A percentile compares a stretch with the other conserved stretches of the same genome.
These are phyloP conservation scores for Coniella vitis DNA, from an alignment of 2,329 filamentous ascomycete species.

Conservation along the genomic window DNA sequence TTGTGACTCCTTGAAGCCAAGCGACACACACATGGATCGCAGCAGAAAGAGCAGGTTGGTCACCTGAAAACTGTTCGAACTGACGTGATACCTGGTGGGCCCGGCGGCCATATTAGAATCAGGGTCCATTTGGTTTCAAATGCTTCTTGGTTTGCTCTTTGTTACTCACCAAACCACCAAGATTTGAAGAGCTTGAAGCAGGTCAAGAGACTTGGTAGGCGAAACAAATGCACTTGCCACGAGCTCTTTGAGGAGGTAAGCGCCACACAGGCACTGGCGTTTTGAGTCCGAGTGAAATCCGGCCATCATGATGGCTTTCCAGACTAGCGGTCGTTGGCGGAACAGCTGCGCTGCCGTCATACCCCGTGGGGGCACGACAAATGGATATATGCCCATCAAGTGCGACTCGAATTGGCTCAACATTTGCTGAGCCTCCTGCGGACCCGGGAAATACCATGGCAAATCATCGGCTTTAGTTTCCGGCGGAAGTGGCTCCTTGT, in stretches of 20 bases:
- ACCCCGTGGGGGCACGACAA: constrained; percentile 34
- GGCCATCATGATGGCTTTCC: constrained; percentile 43
- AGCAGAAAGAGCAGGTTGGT: constrained; percentile 43
- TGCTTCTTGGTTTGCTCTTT: no score
- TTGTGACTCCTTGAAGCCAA: constrained; percentile 30
- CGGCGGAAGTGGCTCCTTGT: background rate
- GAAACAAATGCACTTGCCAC: constrained; percentile 33
- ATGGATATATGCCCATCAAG: constrained; percentile 35
- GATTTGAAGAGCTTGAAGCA: constrained; percentile 40
- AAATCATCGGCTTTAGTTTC: background rate
- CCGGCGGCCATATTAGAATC: no score
- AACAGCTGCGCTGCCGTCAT: constrained; percentile 31
- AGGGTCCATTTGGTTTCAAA: no score
- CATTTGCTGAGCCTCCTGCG: constrained; percentile 32
- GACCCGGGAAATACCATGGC: background rate
- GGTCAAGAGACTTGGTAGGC: constrained; percentile 37
- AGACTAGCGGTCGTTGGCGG: constrained; percentile 36
- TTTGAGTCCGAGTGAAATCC: constrained; percentile 34
- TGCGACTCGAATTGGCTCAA: constrained; percentile 30
- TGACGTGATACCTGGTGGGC: constrained; percentile 36
- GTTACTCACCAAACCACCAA: constrained; percentile 39
- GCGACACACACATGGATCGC: constrained; percentile 37
- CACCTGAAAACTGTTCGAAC: constrained; percentile 41
- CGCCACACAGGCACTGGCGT: constrained; percentile 37
- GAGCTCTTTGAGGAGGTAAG: constrained; percentile 37